Evolutionary conservation across 2,329 filamentous ascomycete species (phyloP).

Genomic region (Penicillium sp.): DNA sequence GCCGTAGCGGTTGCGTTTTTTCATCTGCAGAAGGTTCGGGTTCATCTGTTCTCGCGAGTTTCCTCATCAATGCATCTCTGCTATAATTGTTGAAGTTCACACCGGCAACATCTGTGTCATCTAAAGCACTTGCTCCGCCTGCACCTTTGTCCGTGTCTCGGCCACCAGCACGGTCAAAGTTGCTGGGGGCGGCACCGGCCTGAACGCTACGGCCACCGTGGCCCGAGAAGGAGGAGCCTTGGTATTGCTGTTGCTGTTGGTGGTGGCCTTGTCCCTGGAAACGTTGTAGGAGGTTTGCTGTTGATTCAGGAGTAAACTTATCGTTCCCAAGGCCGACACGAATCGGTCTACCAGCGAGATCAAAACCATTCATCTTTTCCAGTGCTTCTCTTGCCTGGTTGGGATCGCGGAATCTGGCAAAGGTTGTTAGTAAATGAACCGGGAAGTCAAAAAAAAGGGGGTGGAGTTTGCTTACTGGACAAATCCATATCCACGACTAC

Average conservation of each 20-base stretch:
- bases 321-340: constrained; percentile 99
- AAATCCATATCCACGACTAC: constrained; percentile 94
- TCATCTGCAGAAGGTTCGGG: constrained; percentile 57
- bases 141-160: constrained; percentile 84
- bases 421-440: constrained; percentile 21
- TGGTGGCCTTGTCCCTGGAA: constrained; percentile 72
- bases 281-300: constrained; percentile 84
- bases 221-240: constrained; percentile 88
- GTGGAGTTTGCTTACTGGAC: constrained; percentile 71
- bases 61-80: constrained; percentile 96
- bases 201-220: constrained; percentile 82
- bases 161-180: constrained; percentile 86
- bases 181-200: constrained; percentile 63
- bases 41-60: constrained; percentile 94
- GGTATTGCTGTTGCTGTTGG: constrained; percentile 58
- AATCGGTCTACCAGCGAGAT: constrained; percentile 93
- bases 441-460: not conserved
- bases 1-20: constrained; percentile 69
- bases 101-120: constrained; percentile 95
- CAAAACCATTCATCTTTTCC: constrained; percentile 99
- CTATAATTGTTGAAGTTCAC: constrained; percentile 99
- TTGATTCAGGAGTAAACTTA: constrained; percentile 98
- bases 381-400: constrained; percentile 88
- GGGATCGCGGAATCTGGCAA: constrained; percentile 77
- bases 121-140: constrained; percentile 86